phyloP scores from a whole-genome alignment of 768 basidiomycete species.

The Tylopilus sp. region DNA sequence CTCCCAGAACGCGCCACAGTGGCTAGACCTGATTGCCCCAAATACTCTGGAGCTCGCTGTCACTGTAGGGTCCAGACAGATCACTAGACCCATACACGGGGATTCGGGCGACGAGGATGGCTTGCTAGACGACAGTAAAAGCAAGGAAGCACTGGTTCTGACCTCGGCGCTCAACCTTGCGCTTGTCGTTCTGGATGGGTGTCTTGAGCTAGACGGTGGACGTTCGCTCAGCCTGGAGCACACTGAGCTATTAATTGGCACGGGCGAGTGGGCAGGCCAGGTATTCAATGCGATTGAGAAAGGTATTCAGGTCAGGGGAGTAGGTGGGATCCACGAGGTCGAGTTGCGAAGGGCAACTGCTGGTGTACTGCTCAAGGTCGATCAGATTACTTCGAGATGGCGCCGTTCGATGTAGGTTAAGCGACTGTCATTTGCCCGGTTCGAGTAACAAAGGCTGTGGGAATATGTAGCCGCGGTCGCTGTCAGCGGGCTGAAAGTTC shows the following conservation, averaged over 20 bases:
- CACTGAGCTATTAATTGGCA: conserved; percentile 62
- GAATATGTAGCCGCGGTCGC: conserved; percentile 7
- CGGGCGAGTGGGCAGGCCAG: conserved; percentile 76
- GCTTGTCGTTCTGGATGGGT: conserved; percentile 71
- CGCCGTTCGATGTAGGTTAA: conserved; percentile 45
- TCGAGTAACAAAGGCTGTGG: conserved; percentile 1
- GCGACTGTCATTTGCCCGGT: neutral
- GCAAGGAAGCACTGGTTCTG: conserved; percentile 70
- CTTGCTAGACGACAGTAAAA: conserved; percentile 19
- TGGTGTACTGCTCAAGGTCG: conserved; percentile 78
- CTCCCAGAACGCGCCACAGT: conserved; percentile 74
- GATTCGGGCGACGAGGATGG: conserved; percentile 34
- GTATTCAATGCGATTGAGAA: conserved; percentile 65
- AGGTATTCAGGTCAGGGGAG: conserved; percentile 57
- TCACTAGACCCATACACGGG: conserved; percentile 41
- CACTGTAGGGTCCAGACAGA: conserved; percentile 66
- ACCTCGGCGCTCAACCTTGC: conserved; percentile 75
- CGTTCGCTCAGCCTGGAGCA: conserved; percentile 72
- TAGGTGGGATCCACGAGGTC: conserved; percentile 62
- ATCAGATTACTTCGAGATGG: conserved; percentile 68
- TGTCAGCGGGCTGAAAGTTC: neutral
- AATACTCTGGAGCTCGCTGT: conserved; percentile 81
- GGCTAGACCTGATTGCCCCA: conserved; percentile 78
- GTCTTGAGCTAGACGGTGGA: conserved; percentile 75
- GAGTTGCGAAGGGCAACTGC: conserved; percentile 69